phyloP scores from a whole-genome alignment of 148 eudicot genomes.

The Rhododendron kiyosumense region DNA sequence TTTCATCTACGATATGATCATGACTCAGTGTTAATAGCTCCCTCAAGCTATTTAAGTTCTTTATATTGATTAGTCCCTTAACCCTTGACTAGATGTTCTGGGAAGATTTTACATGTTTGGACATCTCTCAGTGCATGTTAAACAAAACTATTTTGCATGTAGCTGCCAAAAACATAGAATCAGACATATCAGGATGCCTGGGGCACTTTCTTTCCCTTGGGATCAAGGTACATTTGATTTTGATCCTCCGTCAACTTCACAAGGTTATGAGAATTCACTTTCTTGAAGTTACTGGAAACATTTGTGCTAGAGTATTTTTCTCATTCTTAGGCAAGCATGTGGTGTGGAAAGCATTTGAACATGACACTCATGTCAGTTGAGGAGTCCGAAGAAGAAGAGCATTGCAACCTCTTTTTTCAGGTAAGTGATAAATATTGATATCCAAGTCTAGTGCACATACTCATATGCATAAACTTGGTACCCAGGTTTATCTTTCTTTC shows the following conservation, averaged over 20 bases:
- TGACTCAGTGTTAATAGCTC: background rate
- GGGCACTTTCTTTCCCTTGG: slow-evolving; percentile 57
- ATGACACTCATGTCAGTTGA: slow-evolving; percentile 78
- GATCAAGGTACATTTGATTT: slow-evolving; percentile 49
- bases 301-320: slow-evolving; percentile 9
- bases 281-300: background rate
- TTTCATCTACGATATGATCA: background rate
- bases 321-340: slow-evolving; percentile 56
- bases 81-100: slow-evolving; percentile 61
- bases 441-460: background rate
- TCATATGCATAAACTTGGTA: background rate
- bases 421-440: slow-evolving; percentile 23
- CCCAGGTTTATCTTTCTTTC: background rate
- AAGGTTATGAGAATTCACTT: background rate
- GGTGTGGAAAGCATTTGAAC: slow-evolving; percentile 89
- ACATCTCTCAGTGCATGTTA: slow-evolving; percentile 82
- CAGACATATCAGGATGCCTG: slow-evolving; percentile 46
- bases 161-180: slow-evolving; percentile 50
- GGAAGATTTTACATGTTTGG: slow-evolving; percentile 96
- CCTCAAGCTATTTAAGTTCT: background rate
- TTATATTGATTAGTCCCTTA: slow-evolving; percentile 32
- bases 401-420: slow-evolving; percentile 59
- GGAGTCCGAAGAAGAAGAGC: slow-evolving; percentile 88
- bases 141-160: slow-evolving; percentile 79
- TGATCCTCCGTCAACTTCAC: background rate